A percentile compares a stretch with the other conserved stretches of the same genome.
These are phyloP conservation scores for Torrubiella hemipterigena DNA, from an alignment of 2,329 filamentous ascomycete species.

Conservation along the genomic window DNA sequence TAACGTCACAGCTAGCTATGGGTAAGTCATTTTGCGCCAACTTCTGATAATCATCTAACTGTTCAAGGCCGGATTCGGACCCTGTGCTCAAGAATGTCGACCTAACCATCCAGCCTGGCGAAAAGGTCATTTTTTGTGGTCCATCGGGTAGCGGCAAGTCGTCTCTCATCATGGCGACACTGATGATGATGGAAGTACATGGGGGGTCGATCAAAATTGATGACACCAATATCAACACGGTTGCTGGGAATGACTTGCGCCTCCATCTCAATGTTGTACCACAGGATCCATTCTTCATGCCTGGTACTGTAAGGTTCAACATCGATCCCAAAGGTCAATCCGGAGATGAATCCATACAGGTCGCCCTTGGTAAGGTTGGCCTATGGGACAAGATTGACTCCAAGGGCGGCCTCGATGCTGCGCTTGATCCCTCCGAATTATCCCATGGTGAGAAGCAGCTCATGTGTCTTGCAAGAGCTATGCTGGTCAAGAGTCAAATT, in stretches of 20 bases:
- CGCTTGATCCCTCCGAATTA: conserved; percentile 16
- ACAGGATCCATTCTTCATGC: conserved; percentile 38
- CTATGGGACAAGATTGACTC: conserved; percentile 27
- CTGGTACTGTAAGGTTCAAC: conserved; percentile 34
- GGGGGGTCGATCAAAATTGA: conserved; percentile 31
- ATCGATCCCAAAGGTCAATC: conserved; percentile 26
- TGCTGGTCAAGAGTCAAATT: conserved; percentile 22
- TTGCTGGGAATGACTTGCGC: conserved; percentile 12
- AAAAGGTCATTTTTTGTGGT: conserved; percentile 30
- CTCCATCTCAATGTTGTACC: conserved; percentile 28
- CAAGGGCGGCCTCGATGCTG: conserved; percentile 21
- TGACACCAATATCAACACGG: conserved; percentile 19
- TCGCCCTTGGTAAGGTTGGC: conserved; percentile 29
- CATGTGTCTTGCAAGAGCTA: conserved; percentile 23
- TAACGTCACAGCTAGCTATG: conserved; percentile 12
- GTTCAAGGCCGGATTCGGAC: conserved; percentile 3
- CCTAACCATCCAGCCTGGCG: conserved; percentile 17
- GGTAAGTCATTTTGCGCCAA: neutral
- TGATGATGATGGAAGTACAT: conserved; percentile 32
- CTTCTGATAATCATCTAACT: conserved; percentile 11
- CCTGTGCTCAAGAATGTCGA: conserved; percentile 16
- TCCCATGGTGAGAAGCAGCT: conserved; percentile 33
- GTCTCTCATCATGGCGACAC: conserved; percentile 26
- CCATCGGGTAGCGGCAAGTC: conserved; percentile 23
- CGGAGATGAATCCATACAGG: conserved; percentile 26